Base-by-base conservation (phyloP, 345 rosid species). In the Eucalyptus globulus region DNA sequence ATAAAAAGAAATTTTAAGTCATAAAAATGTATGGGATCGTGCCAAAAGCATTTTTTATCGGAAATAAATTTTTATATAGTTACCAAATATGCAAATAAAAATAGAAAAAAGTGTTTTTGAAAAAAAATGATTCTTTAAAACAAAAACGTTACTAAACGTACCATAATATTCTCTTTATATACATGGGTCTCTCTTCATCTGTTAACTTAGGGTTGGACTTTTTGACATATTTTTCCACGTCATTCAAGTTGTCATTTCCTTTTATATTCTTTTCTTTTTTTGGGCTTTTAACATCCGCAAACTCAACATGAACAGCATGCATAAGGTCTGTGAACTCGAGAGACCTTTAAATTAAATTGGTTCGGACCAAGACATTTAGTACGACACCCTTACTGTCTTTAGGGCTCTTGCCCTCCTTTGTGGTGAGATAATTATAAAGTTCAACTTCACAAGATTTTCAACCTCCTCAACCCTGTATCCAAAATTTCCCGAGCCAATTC, bases 81-180 rank as follows among this genome's bases (percentile, higher is more conserved):
- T 34, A 34, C 3, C 34, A 34, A 34, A 34, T 34, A 34, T 34
- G 3, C 34, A 34, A 34, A 34, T 34, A 34, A 34, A 34, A 49
- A 49, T 2, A 49, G 2, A 49, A 5, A 49, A 49, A 3, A 49
- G 11, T 14, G 7, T 49, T 49, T 49, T 5, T 5, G 17, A 49
- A 50, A 50, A 49, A 14, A 6, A 50, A 49, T 4, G 4, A 49
- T 49, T 49, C 2, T 49, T 2, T 49, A 49, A 0, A 49, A 49
- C 14, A 49, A 0, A 49, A 49, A 14, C 0, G 6, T 49, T 49
- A 49, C 0, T 2, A 49, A 49, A 49, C 4, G 0, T 49, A 49
- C 2, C 2, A 2, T 49, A n/a, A 65, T n/a, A 65, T 14, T 8
- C 11, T 65, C 11, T 65, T n/a, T 65, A 15, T 7, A n/a, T n/a